Base-by-base conservation (phyloP, 2,329 filamentous ascomycete genomes). In the Venturia carpophila region DNA sequence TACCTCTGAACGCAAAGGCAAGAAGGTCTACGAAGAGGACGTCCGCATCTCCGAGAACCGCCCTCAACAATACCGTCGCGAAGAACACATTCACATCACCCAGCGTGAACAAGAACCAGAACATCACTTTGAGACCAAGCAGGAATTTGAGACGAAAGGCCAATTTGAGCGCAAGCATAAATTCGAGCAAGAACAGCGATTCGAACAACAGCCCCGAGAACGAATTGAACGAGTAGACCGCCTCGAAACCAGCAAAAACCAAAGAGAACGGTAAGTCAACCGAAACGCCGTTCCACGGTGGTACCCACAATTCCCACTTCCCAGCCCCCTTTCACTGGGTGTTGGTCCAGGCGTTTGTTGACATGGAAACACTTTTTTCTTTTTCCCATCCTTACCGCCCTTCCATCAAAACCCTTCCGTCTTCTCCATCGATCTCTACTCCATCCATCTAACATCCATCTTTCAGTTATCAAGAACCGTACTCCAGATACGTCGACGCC, bases 1-100 rank as follows among this genome's bases (percentile, higher is more conserved):
- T 27, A 37, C 87, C 81, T 86, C 85, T 73, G 83, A 82, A 74
- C 82, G 80, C 75, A 81, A 84, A 79, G 73, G 75, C 67, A 71
- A 85, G 72, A 84, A 82, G 78, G 83, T 83, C 80, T 85, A 83
- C 81, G 87, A 91, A 82, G 90, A 95, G 86, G 90, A 96, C 83
- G 85, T 95, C 82, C 88, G 89, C 79, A 86, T 90, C 80, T 86
- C 84, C 81, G 86, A 90, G 81, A 86, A 90, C 11, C 24, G 19
- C 27, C 72, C 70, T 66, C 73, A 75, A 65, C 68, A 73, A 65
- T 73, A 83, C 77, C 82, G 81, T 80, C 81, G 74, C 71, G 72
- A 77, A 69, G 76, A 79, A 67, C 74, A 77, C 68, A 68, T 74
- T 66, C 73, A 69, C 67, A 70, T 77, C 66, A 69, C 71, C 69